Base-by-base conservation (phyloP, 2,329 filamentous ascomycete species). In the Diplodia intermedia region DNA sequence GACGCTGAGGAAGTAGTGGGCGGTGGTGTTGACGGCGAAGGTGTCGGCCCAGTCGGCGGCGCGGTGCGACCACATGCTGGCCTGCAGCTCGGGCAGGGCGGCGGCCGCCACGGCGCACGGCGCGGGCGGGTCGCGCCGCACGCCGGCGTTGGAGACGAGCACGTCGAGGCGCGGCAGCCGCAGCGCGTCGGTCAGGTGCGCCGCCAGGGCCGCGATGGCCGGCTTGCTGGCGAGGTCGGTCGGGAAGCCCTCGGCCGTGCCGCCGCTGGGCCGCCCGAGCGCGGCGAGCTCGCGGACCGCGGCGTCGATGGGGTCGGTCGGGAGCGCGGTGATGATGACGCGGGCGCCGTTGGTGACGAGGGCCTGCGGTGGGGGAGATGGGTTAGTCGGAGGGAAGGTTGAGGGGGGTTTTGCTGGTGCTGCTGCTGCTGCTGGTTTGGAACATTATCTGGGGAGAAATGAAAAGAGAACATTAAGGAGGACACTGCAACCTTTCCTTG, bases 1-100 rank as follows among this genome's bases (percentile, higher is more conserved):
- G 2, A 85, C 82, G 0, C 79, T 78, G 11, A 85, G 75, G 70
- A 83, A 85, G 66, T 84, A 85, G 68, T 85, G 83, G 1, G 83
- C 82, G 4, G 82, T 83, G 0, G 81, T 82, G 69, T 85, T 85
- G 54, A 85, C 75, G 15, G 77, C 74, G 67, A 85, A 85, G 0
- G 82, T 82, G 40, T 79, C 75, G 0, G 77, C 77, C 83, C 83
- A 85, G 71, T 83, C 82, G 0, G 74, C 74, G 47, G 81, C 73
- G 8, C 67, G 50, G 2, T 78, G 80, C 4, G 82, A 84, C 82
- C 82, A 84, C 75, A 85, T 79, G 0, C 83, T 84, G 2, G 73
- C 75, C 71, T 83, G 82, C 15, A 85, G 72, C 36, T 83, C 80
- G 0, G 75, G 23, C 0, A 85, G 71, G 0, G 82, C 72, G 1